Evolutionary conservation across 2,329 filamentous ascomycete species (phyloP), one percentile per base, ranked within the genome.

Genomic region (Diplodia intermedia): DNA sequence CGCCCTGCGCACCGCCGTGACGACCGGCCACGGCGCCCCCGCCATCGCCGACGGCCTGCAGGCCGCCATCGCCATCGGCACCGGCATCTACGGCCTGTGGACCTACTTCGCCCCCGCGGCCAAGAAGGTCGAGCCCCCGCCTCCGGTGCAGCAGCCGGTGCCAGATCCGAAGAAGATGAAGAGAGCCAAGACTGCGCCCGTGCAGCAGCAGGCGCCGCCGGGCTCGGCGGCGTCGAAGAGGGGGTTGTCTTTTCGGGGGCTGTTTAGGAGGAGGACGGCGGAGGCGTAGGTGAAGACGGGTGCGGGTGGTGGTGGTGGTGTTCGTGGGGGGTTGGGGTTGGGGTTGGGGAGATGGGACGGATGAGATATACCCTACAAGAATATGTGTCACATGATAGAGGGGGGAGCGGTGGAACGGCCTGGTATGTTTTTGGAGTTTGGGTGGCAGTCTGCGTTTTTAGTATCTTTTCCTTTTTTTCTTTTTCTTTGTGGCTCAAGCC

Each of bases 21-120:
- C 54, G 2, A 47, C 49, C 6, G 63, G 52, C 3, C 50, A 66
- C 36, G 47, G 63, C 11, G 54, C 47, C 1, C 36, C 63, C 11
- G 60, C 60, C n/a, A 52, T 63, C 15, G 47, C 60, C 5, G 60
- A 63, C 3, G 60, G 60, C 14, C n/a, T 63, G n/a, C 60, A 63
- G n/a, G 60, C 60, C 8, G 60, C 47, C 9, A 12, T 63, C 3
- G 60, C 60, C 9, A 63, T 63, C n/a, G 60, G 60, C 6, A 26
- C 60, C 11, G 60, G 60, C 2, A 18, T 63, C 1, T 63, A 63
- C 29, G 60, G 60, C 9, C 18, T 63, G 29, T 52, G 29, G 29
- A 52, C 60, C n/a, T 63, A 63, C n/a, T 63, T 63, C 7, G 40
- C 26, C 2, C 43, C n/a, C 3, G n/a, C 57, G 4, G 9, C 14